Conservation (phyloP, 1,284 basidiomycete species). For the Cryptococcus sp. region DNA sequence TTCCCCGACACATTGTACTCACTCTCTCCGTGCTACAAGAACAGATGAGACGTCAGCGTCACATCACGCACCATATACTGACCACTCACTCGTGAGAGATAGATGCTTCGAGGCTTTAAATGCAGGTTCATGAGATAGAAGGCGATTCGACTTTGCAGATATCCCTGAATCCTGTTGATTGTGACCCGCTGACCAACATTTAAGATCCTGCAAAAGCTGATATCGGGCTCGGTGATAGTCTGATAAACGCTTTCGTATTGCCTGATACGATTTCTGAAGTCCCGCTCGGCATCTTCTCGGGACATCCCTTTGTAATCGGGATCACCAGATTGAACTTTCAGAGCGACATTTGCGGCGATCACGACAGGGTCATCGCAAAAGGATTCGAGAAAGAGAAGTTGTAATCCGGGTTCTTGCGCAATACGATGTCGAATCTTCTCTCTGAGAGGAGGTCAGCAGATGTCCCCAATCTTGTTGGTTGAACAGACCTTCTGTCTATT, state of each 20-base stretch:
- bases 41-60: not conserved
- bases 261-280: conserved; percentile 88
- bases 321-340: conserved; percentile 94
- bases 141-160: conserved; percentile 92
- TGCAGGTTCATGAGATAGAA: conserved; percentile 99
- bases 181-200: conserved; percentile 86
- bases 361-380: conserved; percentile 90
- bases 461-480: not conserved
- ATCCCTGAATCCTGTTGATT: conserved; percentile 82
- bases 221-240: conserved; percentile 81
- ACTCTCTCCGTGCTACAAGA: conserved; percentile 88
- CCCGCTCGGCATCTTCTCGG: conserved; percentile 78
- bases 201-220: conserved; percentile 82
- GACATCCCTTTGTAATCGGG: conserved; percentile 94
- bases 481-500: conserved; percentile 63
- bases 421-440: conserved; percentile 78
- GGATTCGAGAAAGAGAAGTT: conserved; percentile 91
- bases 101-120: conserved; percentile 93
- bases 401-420: conserved; percentile 84
- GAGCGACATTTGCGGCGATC: conserved; percentile 91
- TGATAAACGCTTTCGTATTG: conserved; percentile 97
- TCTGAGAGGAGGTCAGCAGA: conserved; percentile 52
- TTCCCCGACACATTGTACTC: conserved; percentile 96
- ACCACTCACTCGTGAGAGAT: conserved; percentile 81
- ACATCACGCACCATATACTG: not conserved